A percentile compares a stretch with the other conserved stretches of the same genome.
These are phyloP conservation scores for Dioscorea dumetorum DNA, from an alignment of 106 monocot species.

Conservation along the genomic window DNA sequence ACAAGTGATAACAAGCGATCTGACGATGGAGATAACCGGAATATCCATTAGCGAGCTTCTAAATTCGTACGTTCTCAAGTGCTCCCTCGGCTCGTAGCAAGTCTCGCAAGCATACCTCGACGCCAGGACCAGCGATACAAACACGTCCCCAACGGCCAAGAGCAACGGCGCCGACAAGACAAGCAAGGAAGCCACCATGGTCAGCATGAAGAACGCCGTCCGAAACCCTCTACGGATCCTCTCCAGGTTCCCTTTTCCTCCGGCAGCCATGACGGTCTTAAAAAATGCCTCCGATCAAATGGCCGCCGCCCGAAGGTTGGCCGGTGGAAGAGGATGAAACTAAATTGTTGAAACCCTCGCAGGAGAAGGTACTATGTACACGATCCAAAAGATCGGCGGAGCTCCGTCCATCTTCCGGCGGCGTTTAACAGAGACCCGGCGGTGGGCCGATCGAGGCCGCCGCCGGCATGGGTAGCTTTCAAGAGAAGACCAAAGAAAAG, in stretches of 20 bases:
- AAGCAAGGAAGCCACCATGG: conserved; percentile 75
- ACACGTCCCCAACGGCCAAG: conserved; percentile 57
- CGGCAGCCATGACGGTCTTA: conserved; percentile 19
- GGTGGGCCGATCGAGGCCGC: no score
- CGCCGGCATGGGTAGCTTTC: no score
- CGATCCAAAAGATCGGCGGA: no score
- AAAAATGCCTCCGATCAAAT: no score
- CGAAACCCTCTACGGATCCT: conserved; percentile 39
- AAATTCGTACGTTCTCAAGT: conserved; percentile 50
- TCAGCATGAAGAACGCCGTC: conserved; percentile 72
- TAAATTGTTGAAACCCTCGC: no score
- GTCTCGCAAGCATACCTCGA: conserved; percentile 46
- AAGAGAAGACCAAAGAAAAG: no score
- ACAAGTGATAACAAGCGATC: conserved; percentile 76
- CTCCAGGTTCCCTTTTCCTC: conserved; percentile 58
- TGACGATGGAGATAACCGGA: conserved; percentile 55
- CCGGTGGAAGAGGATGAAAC: no score
- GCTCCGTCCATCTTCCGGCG: no score
- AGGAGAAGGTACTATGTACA: no score
- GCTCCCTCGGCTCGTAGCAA: conserved; percentile 46
- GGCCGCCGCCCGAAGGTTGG: no score
- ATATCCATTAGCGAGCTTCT: conserved; percentile 68
- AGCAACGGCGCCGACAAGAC: conserved; percentile 66
- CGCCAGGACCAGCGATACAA: conserved; percentile 42
- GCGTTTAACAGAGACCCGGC: no score